Conservation (phyloP, 2,329 filamentous ascomycete species). For the Cercospora brassicicola region DNA sequence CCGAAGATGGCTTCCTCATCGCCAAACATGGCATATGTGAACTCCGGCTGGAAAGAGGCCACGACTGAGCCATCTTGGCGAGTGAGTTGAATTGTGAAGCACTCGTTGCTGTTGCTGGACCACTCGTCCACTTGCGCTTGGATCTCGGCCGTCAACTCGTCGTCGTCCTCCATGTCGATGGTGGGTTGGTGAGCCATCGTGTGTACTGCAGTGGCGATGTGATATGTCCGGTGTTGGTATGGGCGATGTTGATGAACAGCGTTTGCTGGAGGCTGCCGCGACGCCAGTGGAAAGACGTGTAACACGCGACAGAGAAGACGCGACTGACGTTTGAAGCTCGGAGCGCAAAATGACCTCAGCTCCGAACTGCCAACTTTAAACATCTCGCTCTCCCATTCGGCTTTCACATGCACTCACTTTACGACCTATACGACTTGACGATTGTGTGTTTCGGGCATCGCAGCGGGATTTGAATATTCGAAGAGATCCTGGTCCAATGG, state of each 20-base stretch:
- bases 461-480: not conserved
- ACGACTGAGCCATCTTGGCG: constrained; percentile 49
- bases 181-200: not conserved
- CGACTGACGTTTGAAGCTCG: not conserved
- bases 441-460: not conserved
- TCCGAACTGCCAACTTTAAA: not conserved
- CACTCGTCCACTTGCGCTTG: constrained; percentile 41
- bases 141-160: constrained; percentile 32
- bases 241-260: not conserved
- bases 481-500: not conserved
- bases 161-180: constrained; percentile 23
- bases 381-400: not conserved
- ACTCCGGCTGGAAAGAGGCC: constrained; percentile 70
- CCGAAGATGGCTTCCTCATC: constrained; percentile 91
- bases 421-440: not conserved
- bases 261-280: constrained; percentile 1
- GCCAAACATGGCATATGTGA: constrained; percentile 89
- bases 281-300: not conserved
- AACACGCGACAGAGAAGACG: not conserved
- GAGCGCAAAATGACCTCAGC: not conserved
- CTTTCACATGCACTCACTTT: not conserved
- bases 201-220: not conserved
- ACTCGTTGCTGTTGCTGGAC: constrained; percentile 62
- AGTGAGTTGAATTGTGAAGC: constrained; percentile 62
- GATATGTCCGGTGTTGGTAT: not conserved